Base-by-base conservation (phyloP, 1,284 basidiomycete genomes). In the Puccinia coronata region DNA sequence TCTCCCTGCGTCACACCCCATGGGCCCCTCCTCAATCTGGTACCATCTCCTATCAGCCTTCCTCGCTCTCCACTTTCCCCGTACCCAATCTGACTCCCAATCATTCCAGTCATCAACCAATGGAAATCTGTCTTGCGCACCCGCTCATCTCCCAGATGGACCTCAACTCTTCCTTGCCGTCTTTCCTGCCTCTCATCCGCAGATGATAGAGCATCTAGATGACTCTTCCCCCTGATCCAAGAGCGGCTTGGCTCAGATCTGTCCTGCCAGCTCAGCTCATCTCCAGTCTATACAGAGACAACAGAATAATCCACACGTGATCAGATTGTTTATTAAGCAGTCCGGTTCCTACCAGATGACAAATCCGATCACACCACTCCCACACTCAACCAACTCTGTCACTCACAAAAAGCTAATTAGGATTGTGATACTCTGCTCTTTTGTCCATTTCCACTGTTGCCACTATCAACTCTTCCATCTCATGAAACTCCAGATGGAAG, bases 131-230 rank as follows among this genome's bases (percentile, higher is more conserved):
- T 12, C 36, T n/a, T 83, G 61, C 65, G 77, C 36, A 84, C 85
- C 61, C 83, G 84, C 65, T 83, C 82, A 82, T 77, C 83, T 84
- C 49, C 82, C 83, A n/a, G 88, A 88, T 11, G 88, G 89, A 83
- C 88, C 88, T 0, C 93, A 96, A 84, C 95, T 98, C 57, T 93
- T 94, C 86, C 94, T 98, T 81, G 96, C 96, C 81, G 96, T 98
- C 83, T 98, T 98, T 85, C 96, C 96, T 0, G 92, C 93, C 0
- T 92, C 93, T 4, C 93, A 96, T 85, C 92, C 97, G 75, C 91
- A 93, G 85, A 89, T 96, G 82, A 92, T 95, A 53, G 95, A 96
- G 85, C 91, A 95, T 84, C 89, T 96, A 28, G 91, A 93, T 3
- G 94, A 96, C 85, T 94, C 94, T 3, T 93, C 96, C 86, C 92